Evolutionary conservation across 495 filamentous ascomycete genomes (phyloP), one percentile per base, ranked within the genome.

Genomic region (Aspergillus ellipticus): DNA sequence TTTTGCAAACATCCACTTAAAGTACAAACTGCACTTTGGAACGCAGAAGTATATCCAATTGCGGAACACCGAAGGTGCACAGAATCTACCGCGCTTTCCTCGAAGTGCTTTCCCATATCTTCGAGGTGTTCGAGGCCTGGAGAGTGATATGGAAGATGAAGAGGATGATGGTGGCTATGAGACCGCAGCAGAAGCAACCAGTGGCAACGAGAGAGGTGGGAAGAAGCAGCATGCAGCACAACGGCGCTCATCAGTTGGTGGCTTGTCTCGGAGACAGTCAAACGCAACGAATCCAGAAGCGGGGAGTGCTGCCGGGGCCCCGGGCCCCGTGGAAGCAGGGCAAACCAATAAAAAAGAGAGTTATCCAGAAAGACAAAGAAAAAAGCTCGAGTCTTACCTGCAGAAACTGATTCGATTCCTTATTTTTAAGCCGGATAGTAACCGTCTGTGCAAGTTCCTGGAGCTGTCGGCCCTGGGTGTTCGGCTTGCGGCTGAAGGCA

Each of bases 391-490:
- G 66, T 82, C 81, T 31, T 99, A 99, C 66, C 75, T 99, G n/a
- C 89, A 93, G 61, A 87, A 92, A 62, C 86, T 97, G 85, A 96
- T 96, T 21, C 81, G 88, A 17, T 95, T 89, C 79, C 82, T 97
- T 61, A 97, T 97, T 61, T 97, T 99, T 73, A 84, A 94, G 42
- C 84, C 94, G 15, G 95, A 97, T 63, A 96, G 91, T 70, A 99
- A 96, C 64, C 85, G 94, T 11, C 75, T 99, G 11, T 99, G 94
- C 74, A 93, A 92, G 62, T 99, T 99, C 66, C 75, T 99, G 11
- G 94, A 99, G 68, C 70, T 99, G 4, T 97, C 94, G 54, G 92
- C 95, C 2, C 78, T 99, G 7, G 95, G 95, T 6, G 89, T 99
- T n/a, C 82, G 95, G 29, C 82, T 99, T 48, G 92, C 94, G 42